Base-by-base conservation (phyloP, 805 yeast species). In the Hanseniaspora mollemarum region DNA sequence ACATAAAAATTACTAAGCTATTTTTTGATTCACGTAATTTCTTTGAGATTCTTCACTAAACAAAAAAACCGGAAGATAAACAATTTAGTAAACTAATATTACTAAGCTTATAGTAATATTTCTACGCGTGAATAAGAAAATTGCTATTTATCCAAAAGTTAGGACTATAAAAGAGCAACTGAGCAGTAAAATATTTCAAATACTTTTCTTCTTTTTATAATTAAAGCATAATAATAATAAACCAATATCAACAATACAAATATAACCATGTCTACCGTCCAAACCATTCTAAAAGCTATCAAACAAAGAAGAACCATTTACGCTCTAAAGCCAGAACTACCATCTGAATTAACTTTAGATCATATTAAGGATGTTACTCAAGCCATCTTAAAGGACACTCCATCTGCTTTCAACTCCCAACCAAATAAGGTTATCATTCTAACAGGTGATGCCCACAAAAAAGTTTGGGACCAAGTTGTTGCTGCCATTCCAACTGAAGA, bases 371-470 rank as follows among this genome's bases (percentile, higher is more conserved):
- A 59, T 29, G 56, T 70, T 36, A 72, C 73, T n/a, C 69, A 70
- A 59, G 62, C 66, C 28, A 65, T 73, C 41, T 65, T 75, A 49
- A 72, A 70, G 59, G 62, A 70, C 57, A 71, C 74, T 15, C 80
- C 80, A 59, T 70, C 76, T 19, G 60, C 73, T 25, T 75, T 73
- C 70, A 75, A 75, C 67, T 68, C 73, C 41, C 80, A 75, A 62
- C 66, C 70, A 42, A 64, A 68, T 59, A 69, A 78, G 43, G 78
- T 78, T 21, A 59, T 73, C 22, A 67, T 75, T 54, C 43, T 75
- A 45, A 68, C 71, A 46, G 77, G 76, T 53, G 70, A 60, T 2
- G 56, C 70, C 43, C 77, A 72, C 66, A 68, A 66, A 53, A 56
- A 65, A 49, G 69, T 73, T 16, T 75, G 80, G 79, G 63, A 63